A percentile compares a stretch with the other conserved stretches of the same genome.
Conservation (phyloP, 495 filamentous ascomycete genomes). For the Haplographium delicatum region DNA sequence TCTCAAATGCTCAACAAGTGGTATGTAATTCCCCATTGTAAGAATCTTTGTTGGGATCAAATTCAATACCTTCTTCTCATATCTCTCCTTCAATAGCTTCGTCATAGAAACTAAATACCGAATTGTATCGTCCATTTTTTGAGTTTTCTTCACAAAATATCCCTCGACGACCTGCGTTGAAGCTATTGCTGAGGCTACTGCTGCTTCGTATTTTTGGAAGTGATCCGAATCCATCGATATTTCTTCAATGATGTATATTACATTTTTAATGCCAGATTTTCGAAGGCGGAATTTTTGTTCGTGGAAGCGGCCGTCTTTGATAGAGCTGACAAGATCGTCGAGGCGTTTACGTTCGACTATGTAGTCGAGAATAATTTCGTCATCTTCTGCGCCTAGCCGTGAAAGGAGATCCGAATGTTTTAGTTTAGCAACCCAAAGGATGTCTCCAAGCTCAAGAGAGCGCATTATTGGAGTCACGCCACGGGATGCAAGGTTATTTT, state of each 20-base stretch:
- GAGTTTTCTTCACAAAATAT: conserved; percentile 76
- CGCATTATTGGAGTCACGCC: conserved; percentile 62
- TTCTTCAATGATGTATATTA: conserved; percentile 80
- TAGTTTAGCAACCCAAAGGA: conserved; percentile 75
- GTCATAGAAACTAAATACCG: conserved; percentile 75
- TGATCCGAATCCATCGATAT: conserved; percentile 46
- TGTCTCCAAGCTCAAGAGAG: conserved; percentile 68
- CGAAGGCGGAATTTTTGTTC: conserved; percentile 81
- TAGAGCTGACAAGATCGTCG: conserved; percentile 72
- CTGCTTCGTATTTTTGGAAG: conserved; percentile 54
- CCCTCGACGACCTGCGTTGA: conserved; percentile 77
- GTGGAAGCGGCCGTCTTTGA: conserved; percentile 79
- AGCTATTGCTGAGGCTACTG: conserved; percentile 69
- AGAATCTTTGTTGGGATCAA: conserved; percentile 63
- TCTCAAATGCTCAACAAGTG: conserved; percentile 52
- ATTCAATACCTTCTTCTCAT: conserved; percentile 46
- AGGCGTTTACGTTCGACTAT: conserved; percentile 80
- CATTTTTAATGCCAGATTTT: conserved; percentile 65
- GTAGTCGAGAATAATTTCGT: conserved; percentile 75
- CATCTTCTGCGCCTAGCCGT: conserved; percentile 56
- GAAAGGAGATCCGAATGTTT: conserved; percentile 51
- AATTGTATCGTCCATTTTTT: conserved; percentile 74
- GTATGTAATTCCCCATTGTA: conserved; percentile 66
- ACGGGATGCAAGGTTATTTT: conserved; percentile 61
- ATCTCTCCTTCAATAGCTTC: conserved; percentile 57